Base-by-base conservation (phyloP, 805 yeast genomes). In the Scheffersomyces coipomensis region DNA sequence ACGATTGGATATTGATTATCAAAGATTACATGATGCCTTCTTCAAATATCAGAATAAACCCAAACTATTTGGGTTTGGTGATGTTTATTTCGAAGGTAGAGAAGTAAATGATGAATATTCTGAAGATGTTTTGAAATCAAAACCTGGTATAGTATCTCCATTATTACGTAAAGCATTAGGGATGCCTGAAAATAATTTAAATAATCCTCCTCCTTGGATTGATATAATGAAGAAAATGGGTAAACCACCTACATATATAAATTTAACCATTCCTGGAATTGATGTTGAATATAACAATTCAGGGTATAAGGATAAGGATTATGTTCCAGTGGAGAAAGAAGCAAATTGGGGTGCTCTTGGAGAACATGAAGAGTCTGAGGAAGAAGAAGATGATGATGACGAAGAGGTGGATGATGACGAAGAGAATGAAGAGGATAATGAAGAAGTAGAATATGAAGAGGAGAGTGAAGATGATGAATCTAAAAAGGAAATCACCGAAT, bases 1-100 rank as follows among this genome's bases (percentile, higher is more conserved):
- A 1, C 71, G 81, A 37, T 59, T 91, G 17, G 98, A 91, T 56
- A 76, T 93, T 18, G 97, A 91, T 60, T 90, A 85, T 56, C 83
- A 78, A 45, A 85, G 80, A 46, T 61, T 91, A 16, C 81, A 88
- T 55, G 86, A 87, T 57, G 96, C 97, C 0, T 90, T 91, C 53
- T 90, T 88, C 73, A 83, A 83, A 55, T 66, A 76, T 51, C 96
- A 91, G 52, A 70, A 81, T 0, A 83, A 80, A 49, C 97, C 97
- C 0, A 67, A 72, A 31, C 50, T 91, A 35, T 71, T 78, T 17
- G 71, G 68, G 2, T 83, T 71, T 61, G 98, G 98, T 11, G 91
- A 88, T 40, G 58, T 86, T 9, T 88, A 79, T 59, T 85, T 74
- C 51, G 97, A 90, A 55, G 91, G 90, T 4, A 72, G 83, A 46